Conservation (phyloP, 2,329 filamentous ascomycete species). For the Aspergillus puulaauensis region DNA sequence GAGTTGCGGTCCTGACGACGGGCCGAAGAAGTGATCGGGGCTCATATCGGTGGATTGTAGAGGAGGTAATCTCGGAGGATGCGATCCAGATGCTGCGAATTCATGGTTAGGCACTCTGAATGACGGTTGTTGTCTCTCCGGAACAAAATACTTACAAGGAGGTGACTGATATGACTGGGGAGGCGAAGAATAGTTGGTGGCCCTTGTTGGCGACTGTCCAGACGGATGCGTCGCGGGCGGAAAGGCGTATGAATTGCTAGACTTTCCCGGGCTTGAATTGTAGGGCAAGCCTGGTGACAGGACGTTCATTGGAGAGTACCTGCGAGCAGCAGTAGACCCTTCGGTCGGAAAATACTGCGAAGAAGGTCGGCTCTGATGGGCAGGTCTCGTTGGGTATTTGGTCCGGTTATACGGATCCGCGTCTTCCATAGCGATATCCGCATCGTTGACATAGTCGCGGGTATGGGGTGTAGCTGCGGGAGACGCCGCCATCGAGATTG, state of each 20-base stretch:
- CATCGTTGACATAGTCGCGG: conserved; percentile 66
- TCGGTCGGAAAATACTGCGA: conserved; percentile 73
- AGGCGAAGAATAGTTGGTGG: conserved; percentile 57
- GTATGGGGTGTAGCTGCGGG: conserved; percentile 58
- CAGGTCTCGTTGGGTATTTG: conserved; percentile 80
- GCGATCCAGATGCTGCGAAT: conserved; percentile 43
- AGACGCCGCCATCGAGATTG: conserved; percentile 58
- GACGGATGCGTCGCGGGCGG: conserved; percentile 52
- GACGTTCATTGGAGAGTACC: conserved; percentile 95
- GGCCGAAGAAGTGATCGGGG: conserved; percentile 69
- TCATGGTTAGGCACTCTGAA: background rate
- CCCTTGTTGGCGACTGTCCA: conserved; percentile 78
- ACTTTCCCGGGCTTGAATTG: conserved; percentile 60
- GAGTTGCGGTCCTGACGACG: conserved; percentile 67
- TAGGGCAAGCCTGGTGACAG: conserved; percentile 80
- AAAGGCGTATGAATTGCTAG: conserved; percentile 53
- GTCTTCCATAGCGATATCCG: conserved; percentile 85
- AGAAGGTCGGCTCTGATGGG: conserved; percentile 68
- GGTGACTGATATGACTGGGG: conserved; percentile 60
- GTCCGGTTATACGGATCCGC: conserved; percentile 80
- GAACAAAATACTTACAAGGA: conserved; percentile 47
- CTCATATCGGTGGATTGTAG: conserved; percentile 68
- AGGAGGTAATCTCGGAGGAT: conserved; percentile 69
- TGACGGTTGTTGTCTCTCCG: background rate
- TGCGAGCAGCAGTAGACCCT: conserved; percentile 78